Evolutionary conservation across 306 rosid species (phyloP).

Genomic region (Cicer cuneatum): DNA sequence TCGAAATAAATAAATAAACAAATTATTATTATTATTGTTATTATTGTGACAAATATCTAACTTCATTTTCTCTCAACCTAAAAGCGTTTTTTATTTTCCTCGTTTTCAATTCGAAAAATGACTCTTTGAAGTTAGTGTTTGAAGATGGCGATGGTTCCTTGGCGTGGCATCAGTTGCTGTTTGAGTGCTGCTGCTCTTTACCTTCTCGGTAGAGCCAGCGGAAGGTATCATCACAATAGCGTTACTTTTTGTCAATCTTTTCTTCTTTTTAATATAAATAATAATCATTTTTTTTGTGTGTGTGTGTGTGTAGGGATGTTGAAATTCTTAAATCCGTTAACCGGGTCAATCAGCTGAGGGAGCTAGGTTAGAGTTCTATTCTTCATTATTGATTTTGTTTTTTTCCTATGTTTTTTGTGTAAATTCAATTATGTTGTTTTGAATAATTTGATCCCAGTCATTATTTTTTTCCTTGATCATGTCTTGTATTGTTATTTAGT

Average conservation of each 20-base stretch:
- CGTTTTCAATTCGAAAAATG: conserved; percentile 7
- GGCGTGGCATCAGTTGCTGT: conserved; percentile 96
- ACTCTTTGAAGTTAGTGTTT: conserved; percentile 29
- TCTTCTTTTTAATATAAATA: background rate
- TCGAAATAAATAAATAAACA: background rate
- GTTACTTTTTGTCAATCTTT: background rate
- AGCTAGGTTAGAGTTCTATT: conserved; percentile 63
- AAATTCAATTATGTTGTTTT: conserved; percentile 26
- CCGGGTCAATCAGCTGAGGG: conserved; percentile 86
- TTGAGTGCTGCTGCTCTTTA: conserved; percentile 95
- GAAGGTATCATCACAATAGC: conserved; percentile 57
- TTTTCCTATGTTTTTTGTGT: conserved; percentile 18
- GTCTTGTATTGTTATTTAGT: conserved; percentile 4
- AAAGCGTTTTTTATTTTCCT: conserved; percentile 1
- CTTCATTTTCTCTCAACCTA: background rate
- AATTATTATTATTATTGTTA: background rate
- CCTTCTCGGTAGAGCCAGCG: conserved; percentile 95
- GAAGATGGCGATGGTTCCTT: conserved; percentile 67
- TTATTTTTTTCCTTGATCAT: conserved; percentile 13
- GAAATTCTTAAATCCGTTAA: conserved; percentile 77
- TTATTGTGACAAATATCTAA: too few species aligned
- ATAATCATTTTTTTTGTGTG: conserved; percentile 9
- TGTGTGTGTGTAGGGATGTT: conserved; percentile 69
- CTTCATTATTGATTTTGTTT: background rate
- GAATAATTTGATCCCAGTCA: conserved; percentile 2